Percentiles rank a stretch among this genome's conserved stretches.
phyloP scores from a whole-genome alignment of 2,329 filamentous ascomycete genomes.

The Fusarium agapanthi region DNA sequence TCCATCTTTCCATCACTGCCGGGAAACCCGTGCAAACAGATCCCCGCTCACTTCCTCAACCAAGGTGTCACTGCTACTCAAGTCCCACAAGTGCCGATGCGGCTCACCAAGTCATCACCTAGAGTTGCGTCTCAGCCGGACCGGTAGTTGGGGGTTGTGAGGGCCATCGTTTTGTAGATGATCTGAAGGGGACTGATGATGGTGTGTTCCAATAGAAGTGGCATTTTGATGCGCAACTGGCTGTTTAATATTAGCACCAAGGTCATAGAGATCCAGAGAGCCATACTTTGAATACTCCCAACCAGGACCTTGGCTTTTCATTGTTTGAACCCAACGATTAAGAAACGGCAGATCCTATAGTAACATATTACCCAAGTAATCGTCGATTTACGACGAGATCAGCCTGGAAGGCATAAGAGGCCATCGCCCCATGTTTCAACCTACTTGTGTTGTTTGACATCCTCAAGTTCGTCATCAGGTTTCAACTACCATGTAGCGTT shows the following conservation, averaged over 20 bases:
- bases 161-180: neutral
- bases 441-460: neutral
- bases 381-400: neutral
- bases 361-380: neutral
- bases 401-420: neutral
- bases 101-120: conserved; percentile 7
- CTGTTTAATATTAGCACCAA: neutral
- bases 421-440: neutral
- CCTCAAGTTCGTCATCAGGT: neutral
- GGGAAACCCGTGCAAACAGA: conserved; percentile 7
- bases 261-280: neutral
- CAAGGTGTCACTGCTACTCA: neutral
- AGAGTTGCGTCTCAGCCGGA: neutral
- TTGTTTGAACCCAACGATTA: neutral
- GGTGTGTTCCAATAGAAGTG: neutral
- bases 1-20: conserved; percentile 13
- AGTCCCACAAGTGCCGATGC: conserved; percentile 8
- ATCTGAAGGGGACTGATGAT: neutral
- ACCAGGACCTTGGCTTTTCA: neutral
- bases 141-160: neutral
- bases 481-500: neutral
- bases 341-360: neutral
- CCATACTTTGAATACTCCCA: neutral
- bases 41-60: neutral
- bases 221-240: neutral